Evolutionary conservation across 257 asterid genomes (phyloP), one percentile per base, ranked within the genome.

Genomic region (Handroanthus guayacan): DNA sequence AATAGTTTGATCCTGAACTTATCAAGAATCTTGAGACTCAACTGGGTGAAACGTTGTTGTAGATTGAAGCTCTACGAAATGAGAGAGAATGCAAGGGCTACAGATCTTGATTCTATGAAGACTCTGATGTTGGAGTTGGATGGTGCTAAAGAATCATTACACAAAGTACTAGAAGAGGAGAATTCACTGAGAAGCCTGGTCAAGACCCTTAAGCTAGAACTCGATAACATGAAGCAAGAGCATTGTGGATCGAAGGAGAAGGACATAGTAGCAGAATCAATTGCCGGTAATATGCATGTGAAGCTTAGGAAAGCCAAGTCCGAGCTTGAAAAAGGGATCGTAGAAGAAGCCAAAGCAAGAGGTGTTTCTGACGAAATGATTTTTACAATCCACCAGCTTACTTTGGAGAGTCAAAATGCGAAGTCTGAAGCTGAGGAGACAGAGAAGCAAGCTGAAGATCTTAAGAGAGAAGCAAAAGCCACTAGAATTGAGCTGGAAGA

Each of bases 321-420:
- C n/a, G 97, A 90, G 83, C 94, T 92, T 18, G 91, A 91, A 84
- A 84, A 79, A 61, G 92, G 92, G 45, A 72, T 87, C 75, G 83
- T 80, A 3, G 97, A 83, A 80, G 94, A 88, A 81, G 86, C 90
- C 1, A 85, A 86, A 84, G 79, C 81, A 10, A 74, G 83, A 71
- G 96, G 89, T 9, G 87, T 82, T 13, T 91, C 93, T 51, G 86
- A 80, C 38, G 97, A 89, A 76, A 86, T 88, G 94, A 55, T 87
- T 50, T 79, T 86, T 16, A 80, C 92, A 54, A 84, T 91, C 72
- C 86, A 75, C 39, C 91, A 82, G 82, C 81, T 91, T 13, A 76
- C 84, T 11, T 36, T 75, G 54, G 97, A 89, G 82, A 81, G 87
- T 36, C 88, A 83, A 63, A 77, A 47, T 0, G 90, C 91, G 2